Evolutionary conservation across 2,329 filamentous ascomycete species (phyloP), one percentile per base, ranked within the genome.

Genomic region (Parastagonospora avenae): DNA sequence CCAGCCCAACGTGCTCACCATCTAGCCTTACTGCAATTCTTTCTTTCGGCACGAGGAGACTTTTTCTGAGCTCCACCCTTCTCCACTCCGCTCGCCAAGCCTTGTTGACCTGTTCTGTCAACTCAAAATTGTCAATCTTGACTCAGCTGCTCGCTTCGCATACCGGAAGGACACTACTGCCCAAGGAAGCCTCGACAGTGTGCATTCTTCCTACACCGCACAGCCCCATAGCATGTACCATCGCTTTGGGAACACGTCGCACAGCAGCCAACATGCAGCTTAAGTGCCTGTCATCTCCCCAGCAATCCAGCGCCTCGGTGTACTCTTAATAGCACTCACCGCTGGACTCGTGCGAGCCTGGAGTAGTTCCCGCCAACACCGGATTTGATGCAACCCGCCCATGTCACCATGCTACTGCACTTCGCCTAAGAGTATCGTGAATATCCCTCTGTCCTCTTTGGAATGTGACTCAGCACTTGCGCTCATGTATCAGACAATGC

Each of bases 201-300:
- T 36, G 44, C 46, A 38, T 46, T 55, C 42, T 33, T 42, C 27
- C 37, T 47, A 39, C 40, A 36, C 49, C 48, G 55, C 61, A 59
- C 62, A 65, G 62, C 62, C 62, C 48, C 62, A 60, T 50, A 42
- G 19, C 19, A 24, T 24, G 31, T 56, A 52, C 49, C 54, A 51
- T 57, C 50, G 54, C 57, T 40, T 45, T 49, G 45, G 30, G 47
- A 46, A 48, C 32, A 45, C 43, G 48, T 55, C 41, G 40, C 41
- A 52, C 49, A 42, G 35, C 44, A 48, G 49, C 54, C 57, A 47
- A 33, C 33, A 37, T 40, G 42, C 40, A 24, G 41, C 40, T 50
- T 48, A 53, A 54, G 41, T 46, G 48, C 46, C 46, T 55, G 46
- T 52, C 57, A 54, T 16, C 32, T 37, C 27, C 6, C 4, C 19